Percentiles rank a stretch among this genome's conserved stretches.
Conservation (phyloP, 768 basidiomycete genomes). For the Boletus edulis region DNA sequence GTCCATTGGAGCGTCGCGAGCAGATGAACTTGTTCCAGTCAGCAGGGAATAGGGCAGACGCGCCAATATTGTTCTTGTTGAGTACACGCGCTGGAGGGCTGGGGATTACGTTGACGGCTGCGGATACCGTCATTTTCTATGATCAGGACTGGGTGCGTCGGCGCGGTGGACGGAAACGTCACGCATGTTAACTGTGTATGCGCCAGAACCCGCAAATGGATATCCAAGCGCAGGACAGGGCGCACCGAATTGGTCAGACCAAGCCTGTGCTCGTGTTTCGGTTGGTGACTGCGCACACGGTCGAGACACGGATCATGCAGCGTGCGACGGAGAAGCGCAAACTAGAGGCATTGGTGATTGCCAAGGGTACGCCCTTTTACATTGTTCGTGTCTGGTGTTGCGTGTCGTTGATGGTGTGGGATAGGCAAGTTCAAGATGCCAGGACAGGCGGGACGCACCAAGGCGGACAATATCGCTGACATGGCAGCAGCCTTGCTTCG, state of each 20-base stretch:
- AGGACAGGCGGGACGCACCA: conserved; percentile 48
- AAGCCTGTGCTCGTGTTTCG: conserved; percentile 88
- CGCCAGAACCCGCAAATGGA: conserved; percentile 93
- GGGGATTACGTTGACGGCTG: conserved; percentile 92
- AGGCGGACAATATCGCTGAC: conserved; percentile 70
- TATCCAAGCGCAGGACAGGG: conserved; percentile 91
- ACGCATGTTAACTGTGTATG: conserved; percentile 1
- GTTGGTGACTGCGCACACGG: conserved; percentile 80
- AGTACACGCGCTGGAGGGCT: conserved; percentile 95
- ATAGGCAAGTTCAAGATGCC: conserved; percentile 84
- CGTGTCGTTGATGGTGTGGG: neutral
- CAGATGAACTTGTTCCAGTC: conserved; percentile 86
- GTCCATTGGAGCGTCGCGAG: conserved; percentile 75
- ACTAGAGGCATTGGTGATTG: conserved; percentile 93
- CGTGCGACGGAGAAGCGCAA: conserved; percentile 84
- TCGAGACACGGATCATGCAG: conserved; percentile 91
- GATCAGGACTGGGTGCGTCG: conserved; percentile 23
- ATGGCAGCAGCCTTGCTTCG: conserved; percentile 74
- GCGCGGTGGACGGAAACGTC: neutral
- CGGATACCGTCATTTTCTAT: conserved; percentile 30
- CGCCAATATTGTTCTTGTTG: conserved; percentile 77
- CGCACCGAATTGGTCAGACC: conserved; percentile 95
- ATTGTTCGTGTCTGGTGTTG: neutral
- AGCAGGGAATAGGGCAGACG: conserved; percentile 56
- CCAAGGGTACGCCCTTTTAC: conserved; percentile 54